Percentiles rank a stretch among this genome's conserved stretches.
phyloP scores from a whole-genome alignment of 352 stramenopile genomes.

The Chrysophaeum taylorii region DNA sequence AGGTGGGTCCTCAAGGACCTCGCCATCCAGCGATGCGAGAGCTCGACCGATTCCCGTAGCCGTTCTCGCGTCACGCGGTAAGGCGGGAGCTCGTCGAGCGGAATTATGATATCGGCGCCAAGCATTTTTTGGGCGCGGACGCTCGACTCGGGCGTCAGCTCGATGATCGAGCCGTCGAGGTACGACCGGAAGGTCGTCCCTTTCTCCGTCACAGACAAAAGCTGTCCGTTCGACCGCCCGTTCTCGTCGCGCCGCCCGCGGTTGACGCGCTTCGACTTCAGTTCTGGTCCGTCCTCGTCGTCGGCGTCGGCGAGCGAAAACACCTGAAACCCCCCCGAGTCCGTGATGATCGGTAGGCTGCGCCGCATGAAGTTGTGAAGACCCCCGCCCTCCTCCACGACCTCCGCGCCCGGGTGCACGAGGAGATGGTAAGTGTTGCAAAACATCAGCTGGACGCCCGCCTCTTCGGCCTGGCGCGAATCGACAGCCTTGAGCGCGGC shows the following conservation, averaged over 20 bases:
- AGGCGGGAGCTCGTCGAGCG: slow-evolving; percentile 63
- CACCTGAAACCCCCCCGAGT: slow-evolving; percentile 60
- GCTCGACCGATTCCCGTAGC: slow-evolving; percentile 49
- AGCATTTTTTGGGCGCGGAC: slow-evolving; percentile 67
- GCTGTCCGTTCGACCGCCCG: neutral
- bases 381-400: slow-evolving; percentile 58
- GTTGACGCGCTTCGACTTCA: slow-evolving; percentile 28
- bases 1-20: slow-evolving; percentile 34
- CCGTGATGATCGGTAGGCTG: slow-evolving; percentile 65
- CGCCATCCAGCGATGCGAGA: slow-evolving; percentile 65
- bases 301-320: slow-evolving; percentile 24
- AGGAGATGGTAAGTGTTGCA: slow-evolving; percentile 75
- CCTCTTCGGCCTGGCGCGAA: slow-evolving; percentile 38
- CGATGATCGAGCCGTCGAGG: slow-evolving; percentile 55
- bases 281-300: slow-evolving; percentile 33
- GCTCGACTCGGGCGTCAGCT: slow-evolving; percentile 61
- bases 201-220: slow-evolving; percentile 61
- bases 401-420: slow-evolving; percentile 60
- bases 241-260: neutral
- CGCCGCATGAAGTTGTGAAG: slow-evolving; percentile 67
- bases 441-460: slow-evolving; percentile 59
- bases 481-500: slow-evolving; percentile 52
- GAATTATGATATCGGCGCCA: slow-evolving; percentile 70
- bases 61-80: slow-evolving; percentile 55
- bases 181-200: slow-evolving; percentile 64